Evolutionary conservation across 169 alveolate genomes (phyloP).

Genomic region (Babesia ovata): DNA sequence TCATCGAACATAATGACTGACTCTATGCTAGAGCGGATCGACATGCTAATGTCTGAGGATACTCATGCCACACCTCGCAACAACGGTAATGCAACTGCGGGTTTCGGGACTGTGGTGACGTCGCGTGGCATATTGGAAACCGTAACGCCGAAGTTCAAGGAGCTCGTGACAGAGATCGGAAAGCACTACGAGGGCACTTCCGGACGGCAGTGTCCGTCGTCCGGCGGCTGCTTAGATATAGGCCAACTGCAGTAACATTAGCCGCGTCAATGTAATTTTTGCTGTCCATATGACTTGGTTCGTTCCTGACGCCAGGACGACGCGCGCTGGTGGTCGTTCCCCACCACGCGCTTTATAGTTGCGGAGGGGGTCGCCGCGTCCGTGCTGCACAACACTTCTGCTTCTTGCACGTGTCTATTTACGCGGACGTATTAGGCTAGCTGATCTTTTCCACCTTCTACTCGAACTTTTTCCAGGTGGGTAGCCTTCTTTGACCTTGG

Average conservation of each 20-base stretch:
- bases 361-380: not conserved
- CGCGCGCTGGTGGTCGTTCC: slow-evolving; percentile 22
- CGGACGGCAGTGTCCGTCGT: not conserved
- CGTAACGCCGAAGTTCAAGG: slow-evolving; percentile 59
- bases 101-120: not conserved
- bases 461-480: not conserved
- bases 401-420: not conserved
- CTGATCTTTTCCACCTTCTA: not conserved
- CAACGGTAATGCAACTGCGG: not conserved
- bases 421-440: not conserved
- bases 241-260: not conserved
- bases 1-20: slow-evolving; percentile 17
- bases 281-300: too few relatives aligned
- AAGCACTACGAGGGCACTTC: slow-evolving; percentile 41
- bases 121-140: slow-evolving; percentile 1
- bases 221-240: not conserved
- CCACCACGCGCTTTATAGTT: slow-evolving; percentile 4
- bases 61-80: not conserved
- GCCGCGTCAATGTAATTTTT: not conserved
- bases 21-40: slow-evolving; percentile 23
- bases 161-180: slow-evolving; percentile 50
- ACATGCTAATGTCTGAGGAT: slow-evolving; percentile 10
- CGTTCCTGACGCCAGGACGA: slow-evolving; percentile 5
- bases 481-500: not conserved
- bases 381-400: not conserved